Conservation (phyloP, 139 green algal genomes). For the Micromonas commoda region DNA sequence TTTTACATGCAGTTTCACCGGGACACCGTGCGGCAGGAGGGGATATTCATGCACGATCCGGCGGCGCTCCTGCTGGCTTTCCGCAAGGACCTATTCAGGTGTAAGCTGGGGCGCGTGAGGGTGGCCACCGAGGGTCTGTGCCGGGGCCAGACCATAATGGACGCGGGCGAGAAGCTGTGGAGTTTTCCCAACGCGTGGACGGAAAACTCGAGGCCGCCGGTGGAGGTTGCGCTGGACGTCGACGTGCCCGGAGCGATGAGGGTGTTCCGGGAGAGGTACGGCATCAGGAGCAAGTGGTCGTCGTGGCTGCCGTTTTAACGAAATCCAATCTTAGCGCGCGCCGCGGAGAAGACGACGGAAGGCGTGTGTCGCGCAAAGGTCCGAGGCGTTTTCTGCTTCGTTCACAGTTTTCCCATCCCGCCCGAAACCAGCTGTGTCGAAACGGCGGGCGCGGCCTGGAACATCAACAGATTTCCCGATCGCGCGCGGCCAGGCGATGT, state of each 20-base stretch:
- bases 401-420: no score
- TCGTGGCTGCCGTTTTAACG: neutral
- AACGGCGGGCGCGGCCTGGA: no score
- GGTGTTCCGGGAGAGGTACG: neutral
- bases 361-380: no score
- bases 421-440: no score
- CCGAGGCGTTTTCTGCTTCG: no score
- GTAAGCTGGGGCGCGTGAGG: neutral
- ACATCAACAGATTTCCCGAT: no score
- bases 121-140: slow-evolving; percentile 7
- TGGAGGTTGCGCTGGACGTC: slow-evolving; percentile 17
- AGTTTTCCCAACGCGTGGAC: neutral
- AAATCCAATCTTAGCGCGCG: no score
- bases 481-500: no score
- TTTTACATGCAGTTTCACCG: slow-evolving; percentile 44
- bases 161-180: slow-evolving; percentile 23
- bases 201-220: neutral
- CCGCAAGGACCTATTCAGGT: slow-evolving; percentile 11
- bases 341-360: no score
- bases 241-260: neutral
- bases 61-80: slow-evolving; percentile 3
- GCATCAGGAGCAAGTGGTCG: neutral
- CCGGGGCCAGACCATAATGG: slow-evolving; percentile 23
- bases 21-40: slow-evolving; percentile 19
- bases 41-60: slow-evolving; percentile 29